Base-by-base conservation (phyloP, 1,284 basidiomycete species). In the Ganoderma multipileum region DNA sequence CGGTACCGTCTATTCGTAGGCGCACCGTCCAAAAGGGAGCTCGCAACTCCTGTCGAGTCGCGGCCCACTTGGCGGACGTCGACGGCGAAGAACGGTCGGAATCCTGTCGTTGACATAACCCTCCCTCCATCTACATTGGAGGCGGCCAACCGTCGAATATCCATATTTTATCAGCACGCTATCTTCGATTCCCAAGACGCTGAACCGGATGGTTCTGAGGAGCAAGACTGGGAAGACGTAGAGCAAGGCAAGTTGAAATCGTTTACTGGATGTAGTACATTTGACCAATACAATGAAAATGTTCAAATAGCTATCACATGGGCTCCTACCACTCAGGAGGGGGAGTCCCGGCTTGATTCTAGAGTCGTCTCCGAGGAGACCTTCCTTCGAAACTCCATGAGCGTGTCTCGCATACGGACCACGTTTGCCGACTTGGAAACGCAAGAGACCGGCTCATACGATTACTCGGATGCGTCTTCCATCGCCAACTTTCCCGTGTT, bases 401-500 rank as follows among this genome's bases (percentile, higher is more conserved):
- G 70, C 66, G 44, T 73, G 5, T 79, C 79, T 50, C 72, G 78
- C 44, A 59, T 74, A n/a, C 72, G 70, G 23, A 67, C 70, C 42
- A 71, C 67, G 47, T 57, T 70, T 39, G 74, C 79, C 55, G 81
- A 80, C 2, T 77, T 86, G 64, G 83, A 85, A 44, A 85, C 83
- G 2, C 83, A 87, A 73, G 84, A 84, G 42, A 83, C 83, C 0
- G 78, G 80, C 26, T 88, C 87, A 1, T 81, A 82, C 66, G 77
- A 83, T 67, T 87, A 88, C 76, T 90, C 90, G 3, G 84, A 89
- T 70, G 83, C 86, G 0, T 89, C 89, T 0, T 91, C 90, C 18
- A 90, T 93, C 70, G 85, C 83, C 8, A 84, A 84, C 14, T 91
- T 93, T 73, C 91, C 91, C 3, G 79, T 81, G 12, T 93, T 91